Percentiles rank a stretch among this genome's conserved stretches.
Evolutionary conservation across 176 grass and related monocot genomes (phyloP).

Genomic region (Carex kokanica): DNA sequence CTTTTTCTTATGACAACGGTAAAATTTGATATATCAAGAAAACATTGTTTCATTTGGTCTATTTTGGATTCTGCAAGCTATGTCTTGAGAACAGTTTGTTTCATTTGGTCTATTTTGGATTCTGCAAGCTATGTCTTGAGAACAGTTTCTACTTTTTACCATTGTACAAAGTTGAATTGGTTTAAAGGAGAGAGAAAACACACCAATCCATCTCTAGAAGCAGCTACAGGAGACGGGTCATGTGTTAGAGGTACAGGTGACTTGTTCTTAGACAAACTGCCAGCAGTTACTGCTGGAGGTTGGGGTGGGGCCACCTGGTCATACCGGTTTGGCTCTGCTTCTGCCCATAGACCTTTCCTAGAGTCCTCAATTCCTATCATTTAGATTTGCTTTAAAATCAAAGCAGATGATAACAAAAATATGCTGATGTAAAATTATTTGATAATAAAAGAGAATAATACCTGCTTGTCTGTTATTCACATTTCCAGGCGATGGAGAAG

Average conservation of each 20-base stretch:
- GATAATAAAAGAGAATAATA: conserved; percentile 21
- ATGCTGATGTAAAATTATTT: conserved; percentile 14
- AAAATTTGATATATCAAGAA: conserved; percentile 14
- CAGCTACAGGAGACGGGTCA: conserved; percentile 28
- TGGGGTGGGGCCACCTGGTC: conserved; percentile 40
- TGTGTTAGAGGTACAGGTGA: conserved; percentile 37
- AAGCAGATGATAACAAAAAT: background rate
- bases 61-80: conserved; percentile 13
- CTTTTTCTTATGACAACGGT: conserved; percentile 7
- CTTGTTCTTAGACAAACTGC: conserved; percentile 59
- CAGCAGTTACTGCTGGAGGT: conserved; percentile 45
- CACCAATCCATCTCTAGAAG: conserved; percentile 64
- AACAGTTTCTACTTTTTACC: conserved; percentile 4
- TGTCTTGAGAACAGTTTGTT: too few relatives aligned
- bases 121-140: conserved; percentile 11
- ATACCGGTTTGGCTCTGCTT: conserved; percentile 45
- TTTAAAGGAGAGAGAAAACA: conserved; percentile 30
- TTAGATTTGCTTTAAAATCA: conserved; percentile 17
- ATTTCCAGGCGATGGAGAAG: conserved; percentile 40
- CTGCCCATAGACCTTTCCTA: conserved; percentile 54
- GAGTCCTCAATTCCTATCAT: conserved; percentile 59
- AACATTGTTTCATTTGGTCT: background rate
- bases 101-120: conserved; percentile 7
- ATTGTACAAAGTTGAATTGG: conserved; percentile 12
- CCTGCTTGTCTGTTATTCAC: conserved; percentile 56